These are phyloP conservation scores for Filobasidium uniguttulatum DNA, from an alignment of 1,284 basidiomycete genomes.

Conservation along the genomic window DNA sequence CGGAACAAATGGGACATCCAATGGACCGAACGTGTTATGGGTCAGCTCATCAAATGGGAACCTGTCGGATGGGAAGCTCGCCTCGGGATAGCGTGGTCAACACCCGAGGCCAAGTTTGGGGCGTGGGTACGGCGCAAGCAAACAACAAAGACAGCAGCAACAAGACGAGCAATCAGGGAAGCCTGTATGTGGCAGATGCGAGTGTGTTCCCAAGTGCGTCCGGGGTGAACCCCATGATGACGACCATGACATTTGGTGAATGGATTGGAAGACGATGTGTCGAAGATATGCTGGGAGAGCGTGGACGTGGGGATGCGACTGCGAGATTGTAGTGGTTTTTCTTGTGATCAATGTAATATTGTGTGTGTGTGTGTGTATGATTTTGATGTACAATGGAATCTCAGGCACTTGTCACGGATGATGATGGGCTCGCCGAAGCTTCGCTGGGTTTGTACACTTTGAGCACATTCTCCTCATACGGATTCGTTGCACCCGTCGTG, in stretches of 20 bases:
- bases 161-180: neutral
- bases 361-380: no score
- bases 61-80: slow-evolving; percentile 29
- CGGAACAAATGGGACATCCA: neutral
- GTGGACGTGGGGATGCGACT: neutral
- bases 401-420: neutral
- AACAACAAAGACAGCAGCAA: slow-evolving; percentile 5
- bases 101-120: slow-evolving; percentile 37
- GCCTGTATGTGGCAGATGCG: slow-evolving; percentile 41
- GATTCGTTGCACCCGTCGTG: slow-evolving; percentile 47
- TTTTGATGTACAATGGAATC: neutral
- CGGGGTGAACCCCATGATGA: slow-evolving; percentile 42
- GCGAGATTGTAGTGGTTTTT: slow-evolving; percentile 7
- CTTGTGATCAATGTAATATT: neutral
- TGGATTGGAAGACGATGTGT: slow-evolving; percentile 11
- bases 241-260: slow-evolving; percentile 22
- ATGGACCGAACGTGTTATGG: slow-evolving; percentile 14
- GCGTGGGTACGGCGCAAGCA: slow-evolving; percentile 21
- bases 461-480: slow-evolving; percentile 22
- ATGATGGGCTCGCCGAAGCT: no score
- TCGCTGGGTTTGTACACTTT: slow-evolving; percentile 30
- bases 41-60: slow-evolving; percentile 37
- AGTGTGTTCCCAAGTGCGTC: slow-evolving; percentile 28
- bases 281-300: slow-evolving; percentile 1
- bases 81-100: slow-evolving; percentile 33